These are phyloP conservation scores for Priceomyces fermenticarens DNA, from an alignment of 805 yeast species.

Conservation along the genomic window DNA sequence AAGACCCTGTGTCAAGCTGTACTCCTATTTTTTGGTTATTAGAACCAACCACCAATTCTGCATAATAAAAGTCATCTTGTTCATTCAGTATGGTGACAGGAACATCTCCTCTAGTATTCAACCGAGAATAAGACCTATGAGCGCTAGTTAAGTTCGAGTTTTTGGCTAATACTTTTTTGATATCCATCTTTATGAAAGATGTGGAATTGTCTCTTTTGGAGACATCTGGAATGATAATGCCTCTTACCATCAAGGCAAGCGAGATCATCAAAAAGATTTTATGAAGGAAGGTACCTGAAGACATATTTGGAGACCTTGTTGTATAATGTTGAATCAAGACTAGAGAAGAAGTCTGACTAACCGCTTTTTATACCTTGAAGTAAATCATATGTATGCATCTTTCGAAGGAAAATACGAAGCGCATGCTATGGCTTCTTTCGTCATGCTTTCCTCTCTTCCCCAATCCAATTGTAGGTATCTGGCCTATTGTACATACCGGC, in stretches of 20 bases:
- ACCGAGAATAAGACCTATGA: background rate
- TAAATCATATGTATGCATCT: too few relatives aligned
- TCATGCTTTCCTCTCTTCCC: too few relatives aligned
- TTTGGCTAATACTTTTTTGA: conserved; percentile 1
- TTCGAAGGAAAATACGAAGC: too few relatives aligned
- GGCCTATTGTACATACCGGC: too few relatives aligned
- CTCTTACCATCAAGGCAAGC: conserved; percentile 7
- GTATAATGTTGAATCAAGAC: background rate
- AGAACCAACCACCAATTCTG: conserved; percentile 1
- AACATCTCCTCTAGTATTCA: background rate
- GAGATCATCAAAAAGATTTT: conserved; percentile 7
- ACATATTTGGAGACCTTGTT: conserved; percentile 2
- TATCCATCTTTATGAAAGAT: conserved; percentile 8
- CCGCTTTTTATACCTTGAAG: too few relatives aligned
- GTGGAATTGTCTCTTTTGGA: conserved; percentile 1
- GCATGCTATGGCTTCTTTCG: too few relatives aligned
- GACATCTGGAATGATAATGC: conserved; percentile 5
- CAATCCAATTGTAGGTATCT: too few relatives aligned
- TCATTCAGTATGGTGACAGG: background rate
- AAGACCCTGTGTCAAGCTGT: conserved; percentile 26
- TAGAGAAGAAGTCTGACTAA: too few relatives aligned
- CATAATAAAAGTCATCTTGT: conserved; percentile 1
- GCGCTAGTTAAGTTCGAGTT: background rate
- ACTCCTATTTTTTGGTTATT: conserved; percentile 9
- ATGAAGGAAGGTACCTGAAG: conserved; percentile 5